phyloP scores from a whole-genome alignment of 768 basidiomycete species.

The Lactarius pseudohatsudake region DNA sequence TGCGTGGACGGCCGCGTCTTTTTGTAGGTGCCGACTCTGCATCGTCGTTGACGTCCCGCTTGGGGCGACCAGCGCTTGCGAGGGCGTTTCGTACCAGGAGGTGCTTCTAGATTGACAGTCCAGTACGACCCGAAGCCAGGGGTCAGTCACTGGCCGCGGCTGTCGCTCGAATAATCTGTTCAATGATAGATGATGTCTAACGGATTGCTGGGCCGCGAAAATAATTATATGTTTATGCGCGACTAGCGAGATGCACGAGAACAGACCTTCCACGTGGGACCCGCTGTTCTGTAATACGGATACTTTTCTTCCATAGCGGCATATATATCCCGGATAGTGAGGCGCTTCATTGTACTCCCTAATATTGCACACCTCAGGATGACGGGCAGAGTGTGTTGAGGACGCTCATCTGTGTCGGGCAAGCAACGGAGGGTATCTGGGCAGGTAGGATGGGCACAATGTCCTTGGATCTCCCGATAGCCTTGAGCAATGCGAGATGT shows the following conservation, averaged over 20 bases:
- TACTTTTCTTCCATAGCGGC: slow-evolving; percentile 87
- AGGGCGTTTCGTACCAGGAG: slow-evolving; percentile 82
- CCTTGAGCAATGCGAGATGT: not conserved
- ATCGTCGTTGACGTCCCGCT: slow-evolving; percentile 42
- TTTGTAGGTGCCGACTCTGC: slow-evolving; percentile 22
- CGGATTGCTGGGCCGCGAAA: slow-evolving; percentile 64
- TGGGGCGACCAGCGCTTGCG: slow-evolving; percentile 72
- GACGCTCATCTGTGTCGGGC: slow-evolving; percentile 74
- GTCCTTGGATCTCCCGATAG: slow-evolving; percentile 37
- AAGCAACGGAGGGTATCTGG: slow-evolving; percentile 77
- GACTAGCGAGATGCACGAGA: not conserved
- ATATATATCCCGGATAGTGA: slow-evolving; percentile 85
- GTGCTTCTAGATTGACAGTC: slow-evolving; percentile 86
- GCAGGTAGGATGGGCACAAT: slow-evolving; percentile 71
- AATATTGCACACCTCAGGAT: slow-evolving; percentile 84
- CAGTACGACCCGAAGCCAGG: slow-evolving; percentile 88
- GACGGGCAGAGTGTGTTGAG: slow-evolving; percentile 82
- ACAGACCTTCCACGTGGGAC: slow-evolving; percentile 81
- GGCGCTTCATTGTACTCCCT: slow-evolving; percentile 68
- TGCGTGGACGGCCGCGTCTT: slow-evolving; percentile 31
- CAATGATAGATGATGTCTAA: slow-evolving; percentile 79
- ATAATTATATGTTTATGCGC: slow-evolving; percentile 3
- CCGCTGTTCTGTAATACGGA: slow-evolving; percentile 75
- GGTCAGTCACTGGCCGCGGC: slow-evolving; percentile 78
- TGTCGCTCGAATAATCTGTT: slow-evolving; percentile 83